These are phyloP conservation scores for Rhodotorula babjevae DNA, from an alignment of 768 basidiomycete genomes.

Conservation along the genomic window DNA sequence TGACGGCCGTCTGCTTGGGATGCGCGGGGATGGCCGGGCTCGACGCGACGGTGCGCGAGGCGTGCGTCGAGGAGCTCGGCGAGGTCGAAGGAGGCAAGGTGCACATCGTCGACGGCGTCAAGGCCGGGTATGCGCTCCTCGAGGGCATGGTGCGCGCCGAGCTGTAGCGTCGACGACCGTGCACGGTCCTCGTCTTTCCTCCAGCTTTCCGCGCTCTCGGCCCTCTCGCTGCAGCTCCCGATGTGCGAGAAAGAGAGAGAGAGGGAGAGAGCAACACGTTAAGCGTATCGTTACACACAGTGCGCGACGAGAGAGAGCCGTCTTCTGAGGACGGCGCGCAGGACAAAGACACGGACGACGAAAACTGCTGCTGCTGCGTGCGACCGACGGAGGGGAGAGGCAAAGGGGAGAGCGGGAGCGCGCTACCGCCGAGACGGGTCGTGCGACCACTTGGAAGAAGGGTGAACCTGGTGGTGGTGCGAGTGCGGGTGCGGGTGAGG, in stretches of 20 bases:
- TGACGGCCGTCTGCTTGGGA: constrained; percentile 43
- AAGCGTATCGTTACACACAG: neutral
- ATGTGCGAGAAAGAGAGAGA: too few species aligned
- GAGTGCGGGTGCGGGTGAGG: neutral
- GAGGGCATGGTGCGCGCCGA: constrained; percentile 8
- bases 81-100: constrained; percentile 14
- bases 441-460: neutral
- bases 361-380: neutral
- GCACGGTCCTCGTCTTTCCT: too few species aligned
- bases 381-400: neutral
- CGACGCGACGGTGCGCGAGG: constrained; percentile 37
- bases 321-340: neutral
- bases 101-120: constrained; percentile 44
- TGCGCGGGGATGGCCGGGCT: constrained; percentile 47
- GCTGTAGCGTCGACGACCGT: neutral
- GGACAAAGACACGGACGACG: neutral
- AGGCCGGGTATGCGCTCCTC: constrained; percentile 39
- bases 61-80: constrained; percentile 32
- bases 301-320: neutral
- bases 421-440: neutral
- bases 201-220: too few species aligned
- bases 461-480: neutral
- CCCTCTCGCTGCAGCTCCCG: too few species aligned
- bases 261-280: neutral
- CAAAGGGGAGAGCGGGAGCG: too few species aligned